Evolutionary conservation across 2,329 filamentous ascomycete genomes (phyloP).

Genomic region (Chaetomiaceae sp.): DNA sequence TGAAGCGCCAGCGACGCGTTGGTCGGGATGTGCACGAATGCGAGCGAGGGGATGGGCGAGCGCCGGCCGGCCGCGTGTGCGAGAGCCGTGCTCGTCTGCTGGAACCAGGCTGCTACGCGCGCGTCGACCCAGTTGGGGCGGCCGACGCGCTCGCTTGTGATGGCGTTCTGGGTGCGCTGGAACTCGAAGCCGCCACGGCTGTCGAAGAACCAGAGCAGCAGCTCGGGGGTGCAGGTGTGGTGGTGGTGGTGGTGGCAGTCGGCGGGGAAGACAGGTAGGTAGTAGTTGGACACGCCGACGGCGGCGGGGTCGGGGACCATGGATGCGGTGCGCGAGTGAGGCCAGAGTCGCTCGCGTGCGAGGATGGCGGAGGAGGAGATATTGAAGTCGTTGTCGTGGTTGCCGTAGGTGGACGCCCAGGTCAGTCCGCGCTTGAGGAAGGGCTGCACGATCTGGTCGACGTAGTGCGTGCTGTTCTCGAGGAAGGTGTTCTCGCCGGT

Average conservation of each 20-base stretch:
- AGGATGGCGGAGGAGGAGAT: slow-evolving; percentile 29
- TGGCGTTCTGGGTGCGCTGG: slow-evolving; percentile 24
- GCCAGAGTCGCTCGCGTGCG: slow-evolving; percentile 22
- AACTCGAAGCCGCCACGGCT: slow-evolving; percentile 42
- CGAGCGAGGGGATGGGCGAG: slow-evolving; percentile 38
- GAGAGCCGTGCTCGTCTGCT: slow-evolving; percentile 31
- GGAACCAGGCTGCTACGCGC: slow-evolving; percentile 41
- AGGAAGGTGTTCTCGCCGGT: slow-evolving; percentile 50
- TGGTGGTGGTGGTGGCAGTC: slow-evolving; percentile 9
- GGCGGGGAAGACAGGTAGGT: slow-evolving; percentile 27
- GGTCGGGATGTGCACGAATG: slow-evolving; percentile 44
- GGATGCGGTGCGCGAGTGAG: slow-evolving; percentile 21
- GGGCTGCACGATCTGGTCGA: slow-evolving; percentile 44
- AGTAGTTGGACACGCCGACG: slow-evolving; percentile 29
- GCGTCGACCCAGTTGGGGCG: slow-evolving; percentile 39
- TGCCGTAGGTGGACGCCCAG: slow-evolving; percentile 56
- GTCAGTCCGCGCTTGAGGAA: slow-evolving; percentile 39
- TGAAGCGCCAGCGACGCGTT: slow-evolving; percentile 28
- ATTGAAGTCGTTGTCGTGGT: slow-evolving; percentile 46
- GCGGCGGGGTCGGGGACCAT: slow-evolving; percentile 22
- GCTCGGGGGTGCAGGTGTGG: slow-evolving; percentile 20
- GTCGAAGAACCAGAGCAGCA: slow-evolving; percentile 60
- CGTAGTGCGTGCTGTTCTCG: slow-evolving; percentile 42
- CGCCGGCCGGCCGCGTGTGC: slow-evolving; percentile 26
- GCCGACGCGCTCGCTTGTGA: slow-evolving; percentile 17